Evolutionary conservation across 441 rosid genomes (phyloP).

Genomic region (Macaranga tanarius): DNA sequence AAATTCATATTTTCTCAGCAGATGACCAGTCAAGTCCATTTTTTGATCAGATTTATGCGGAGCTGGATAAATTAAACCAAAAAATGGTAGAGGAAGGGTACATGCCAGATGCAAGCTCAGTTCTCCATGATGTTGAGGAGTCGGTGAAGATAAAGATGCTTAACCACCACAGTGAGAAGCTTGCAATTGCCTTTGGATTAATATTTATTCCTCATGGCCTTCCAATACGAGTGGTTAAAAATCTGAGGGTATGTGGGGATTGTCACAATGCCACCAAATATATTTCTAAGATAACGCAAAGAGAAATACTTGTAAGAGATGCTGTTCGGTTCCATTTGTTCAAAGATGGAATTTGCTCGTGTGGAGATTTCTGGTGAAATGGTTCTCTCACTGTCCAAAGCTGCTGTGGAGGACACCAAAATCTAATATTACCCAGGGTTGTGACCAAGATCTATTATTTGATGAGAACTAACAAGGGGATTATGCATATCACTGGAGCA

Average conservation of each 20-base stretch:
- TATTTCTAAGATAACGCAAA: conserved; percentile 74
- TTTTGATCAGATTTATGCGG: conserved; percentile 64
- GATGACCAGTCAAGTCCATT: conserved; percentile 76
- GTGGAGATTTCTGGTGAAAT: conserved; percentile 93
- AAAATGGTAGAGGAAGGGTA: conserved; percentile 72
- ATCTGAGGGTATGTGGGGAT: conserved; percentile 85
- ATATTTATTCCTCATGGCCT: conserved; percentile 60
- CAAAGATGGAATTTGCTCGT: conserved; percentile 87
- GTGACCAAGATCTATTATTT: conserved; percentile 12
- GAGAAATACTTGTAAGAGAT: conserved; percentile 95
- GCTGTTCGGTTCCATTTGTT: conserved; percentile 83
- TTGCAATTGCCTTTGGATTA: conserved; percentile 89
- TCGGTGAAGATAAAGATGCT: conserved; percentile 82
- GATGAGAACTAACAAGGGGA: conserved; percentile 6
- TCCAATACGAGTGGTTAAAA: conserved; percentile 77
- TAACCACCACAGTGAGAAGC: conserved; percentile 81
- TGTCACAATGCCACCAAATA: conserved; percentile 86
- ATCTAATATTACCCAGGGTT: conserved; percentile 1
- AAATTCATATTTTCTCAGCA: conserved; percentile 70
- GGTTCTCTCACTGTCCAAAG: conserved; percentile 1
- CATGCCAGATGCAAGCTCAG: conserved; percentile 66
- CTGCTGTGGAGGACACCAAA: conserved; percentile 7
- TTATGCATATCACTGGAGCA: neutral
- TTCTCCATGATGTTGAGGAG: conserved; percentile 74
- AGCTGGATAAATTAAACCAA: conserved; percentile 55